Percentiles rank a stretch among this genome's conserved stretches.
Conservation (phyloP, 73 alveolate genomes). For the Blepharisma japonicum region DNA sequence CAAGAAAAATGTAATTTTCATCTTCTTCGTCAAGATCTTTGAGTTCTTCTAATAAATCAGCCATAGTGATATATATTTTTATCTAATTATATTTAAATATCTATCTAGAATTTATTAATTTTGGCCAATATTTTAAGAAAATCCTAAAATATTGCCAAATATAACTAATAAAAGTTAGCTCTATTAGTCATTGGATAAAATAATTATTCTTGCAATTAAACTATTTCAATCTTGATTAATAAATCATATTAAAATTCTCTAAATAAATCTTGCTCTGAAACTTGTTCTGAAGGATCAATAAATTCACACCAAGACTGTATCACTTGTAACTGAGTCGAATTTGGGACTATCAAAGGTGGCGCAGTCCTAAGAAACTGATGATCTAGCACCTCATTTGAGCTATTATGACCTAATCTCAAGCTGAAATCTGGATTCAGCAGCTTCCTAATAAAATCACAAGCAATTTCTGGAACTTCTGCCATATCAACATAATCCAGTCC, state of each 20-base stretch:
- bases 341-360: neutral
- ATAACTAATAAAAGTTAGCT: no score
- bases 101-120: no score
- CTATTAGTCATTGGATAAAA: no score
- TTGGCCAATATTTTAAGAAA: no score
- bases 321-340: neutral
- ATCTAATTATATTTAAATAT: no score
- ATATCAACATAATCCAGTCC: conserved; percentile 23
- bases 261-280: neutral
- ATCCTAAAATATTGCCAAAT: no score
- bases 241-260: conserved; percentile 1
- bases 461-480: neutral
- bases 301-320: conserved; percentile 15
- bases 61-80: no score
- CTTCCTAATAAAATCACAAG: conserved; percentile 4
- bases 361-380: neutral
- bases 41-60: no score
- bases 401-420: neutral
- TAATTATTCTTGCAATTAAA: no score
- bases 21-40: no score
- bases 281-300: neutral
- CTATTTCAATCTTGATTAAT: no score
- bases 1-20: no score
- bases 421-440: neutral
- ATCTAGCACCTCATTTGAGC: conserved; percentile 1